Conservation (phyloP, 352 stramenopile species). For the Stephanocyclus meneghinianus region DNA sequence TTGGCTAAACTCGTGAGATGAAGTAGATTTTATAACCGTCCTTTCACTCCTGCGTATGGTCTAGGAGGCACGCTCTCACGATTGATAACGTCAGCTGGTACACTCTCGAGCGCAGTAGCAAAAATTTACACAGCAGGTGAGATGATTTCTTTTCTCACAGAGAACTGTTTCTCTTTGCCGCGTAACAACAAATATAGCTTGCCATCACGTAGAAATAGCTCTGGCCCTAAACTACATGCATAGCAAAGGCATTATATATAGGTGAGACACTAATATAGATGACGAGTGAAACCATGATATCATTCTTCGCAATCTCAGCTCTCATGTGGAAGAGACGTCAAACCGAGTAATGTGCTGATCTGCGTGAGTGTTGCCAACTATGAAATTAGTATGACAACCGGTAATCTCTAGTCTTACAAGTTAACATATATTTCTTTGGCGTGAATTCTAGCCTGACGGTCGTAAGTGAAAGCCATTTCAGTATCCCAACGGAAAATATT, state of each 20-base stretch:
- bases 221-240: slow-evolving; percentile 39
- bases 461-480: not conserved
- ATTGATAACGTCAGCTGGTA: slow-evolving; percentile 14
- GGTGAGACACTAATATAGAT: not conserved
- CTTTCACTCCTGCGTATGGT: not conserved
- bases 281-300: no score
- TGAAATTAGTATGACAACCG: no score
- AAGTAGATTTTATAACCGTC: not conserved
- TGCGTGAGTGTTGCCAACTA: not conserved
- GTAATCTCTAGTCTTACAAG: no score
- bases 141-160: not conserved
- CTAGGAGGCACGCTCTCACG: slow-evolving; percentile 27
- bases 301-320: not conserved
- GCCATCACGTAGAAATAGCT: slow-evolving; percentile 17
- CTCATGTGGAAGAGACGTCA: slow-evolving; percentile 10
- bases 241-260: slow-evolving; percentile 26
- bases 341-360: slow-evolving; percentile 24
- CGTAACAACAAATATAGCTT: not conserved
- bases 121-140: slow-evolving; percentile 32
- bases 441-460: not conserved
- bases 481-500: not conserved
- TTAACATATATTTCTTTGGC: not conserved
- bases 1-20: not conserved
- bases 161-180: not conserved
- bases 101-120: slow-evolving; percentile 14